Conservation (phyloP, 2,329 filamentous ascomycete genomes). For the Phoma sp. region DNA sequence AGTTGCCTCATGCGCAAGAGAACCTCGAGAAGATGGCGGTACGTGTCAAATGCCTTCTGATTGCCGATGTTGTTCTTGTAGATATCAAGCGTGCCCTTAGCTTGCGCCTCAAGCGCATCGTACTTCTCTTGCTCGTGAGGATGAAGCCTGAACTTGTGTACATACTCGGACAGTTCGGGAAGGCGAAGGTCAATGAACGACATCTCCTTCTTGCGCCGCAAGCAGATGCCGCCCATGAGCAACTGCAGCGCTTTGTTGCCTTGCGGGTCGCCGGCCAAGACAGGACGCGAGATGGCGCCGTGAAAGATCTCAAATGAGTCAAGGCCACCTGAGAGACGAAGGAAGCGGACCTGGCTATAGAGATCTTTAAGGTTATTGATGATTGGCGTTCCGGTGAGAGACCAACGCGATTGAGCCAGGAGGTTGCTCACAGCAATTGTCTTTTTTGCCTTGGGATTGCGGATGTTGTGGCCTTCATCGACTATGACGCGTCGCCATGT, state of each 20-base stretch:
- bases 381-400: conserved; percentile 67
- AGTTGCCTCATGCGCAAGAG: conserved; percentile 82
- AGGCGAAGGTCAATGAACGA: conserved; percentile 81
- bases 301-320: conserved; percentile 78
- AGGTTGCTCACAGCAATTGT: conserved; percentile 72
- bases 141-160: conserved; percentile 76
- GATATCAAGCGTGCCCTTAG: conserved; percentile 70
- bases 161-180: conserved; percentile 76
- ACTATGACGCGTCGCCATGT: conserved; percentile 72
- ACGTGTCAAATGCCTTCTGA: conserved; percentile 55
- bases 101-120: conserved; percentile 72
- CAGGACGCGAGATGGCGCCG: conserved; percentile 70
- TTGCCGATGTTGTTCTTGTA: conserved; percentile 58
- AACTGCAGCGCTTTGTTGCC: conserved; percentile 72
- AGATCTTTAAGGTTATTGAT: conserved; percentile 83
- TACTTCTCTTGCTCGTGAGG: conserved; percentile 79
- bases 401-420: conserved; percentile 76
- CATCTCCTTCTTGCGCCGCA: conserved; percentile 88
- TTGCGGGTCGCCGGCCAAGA: conserved; percentile 62
- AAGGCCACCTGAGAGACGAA: conserved; percentile 76
- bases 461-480: conserved; percentile 67
- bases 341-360: conserved; percentile 78
- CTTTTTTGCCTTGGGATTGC: conserved; percentile 76
- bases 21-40: conserved; percentile 79
- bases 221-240: conserved; percentile 79